Evolutionary conservation across 2,329 filamentous ascomycete species (phyloP), one percentile per base, ranked within the genome.

Genomic region (Talaromyces sp.): DNA sequence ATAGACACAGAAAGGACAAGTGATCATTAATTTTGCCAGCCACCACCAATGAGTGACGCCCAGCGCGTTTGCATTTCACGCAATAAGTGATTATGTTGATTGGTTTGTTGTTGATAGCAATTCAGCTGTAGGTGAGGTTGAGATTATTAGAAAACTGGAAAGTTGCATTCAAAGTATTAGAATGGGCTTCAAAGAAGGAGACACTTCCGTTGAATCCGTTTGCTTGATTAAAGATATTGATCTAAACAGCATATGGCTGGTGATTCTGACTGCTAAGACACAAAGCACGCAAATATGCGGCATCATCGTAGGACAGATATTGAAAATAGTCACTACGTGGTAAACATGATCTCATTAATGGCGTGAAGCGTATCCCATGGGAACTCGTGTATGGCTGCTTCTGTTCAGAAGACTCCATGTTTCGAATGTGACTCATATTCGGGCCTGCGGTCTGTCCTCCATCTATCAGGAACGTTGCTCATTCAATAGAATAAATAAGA

Each of bases 371-470:
- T 55, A 45, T 46, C 53, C 37, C 53, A 21, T 55, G 21, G 40
- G 25, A 15, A 31, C 3, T 22, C 37, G 51, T 41, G 35, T 53
- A 43, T 53, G 51, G 15, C 25, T 35, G n/a, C 37, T 22, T 53
- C 51, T 40, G 36, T 11, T 40, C 10, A 15, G 17, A 36, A 54
- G 39, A 36, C 36, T 41, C 22, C 51, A 41, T 36, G 13, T 53
- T 17, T 53, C 33, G 15, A 35, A 33, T 36, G 13, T 35, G 9
- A 11, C 40, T 65, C 57, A 61, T 65, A 54, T 56, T 58, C 64
- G 65, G 65, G 64, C 66, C 64, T 58, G 66, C 63, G 66, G 64
- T 55, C 52, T 54, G 61, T 65, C 56, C 62, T 36, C 61, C 59
- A 64, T 61, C 60, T 40, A 56, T 56, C 45, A 53, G 56, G 41